These are phyloP conservation scores for Nannochloris sp. DNA, from an alignment of 139 green algal species.

Conservation along the genomic window DNA sequence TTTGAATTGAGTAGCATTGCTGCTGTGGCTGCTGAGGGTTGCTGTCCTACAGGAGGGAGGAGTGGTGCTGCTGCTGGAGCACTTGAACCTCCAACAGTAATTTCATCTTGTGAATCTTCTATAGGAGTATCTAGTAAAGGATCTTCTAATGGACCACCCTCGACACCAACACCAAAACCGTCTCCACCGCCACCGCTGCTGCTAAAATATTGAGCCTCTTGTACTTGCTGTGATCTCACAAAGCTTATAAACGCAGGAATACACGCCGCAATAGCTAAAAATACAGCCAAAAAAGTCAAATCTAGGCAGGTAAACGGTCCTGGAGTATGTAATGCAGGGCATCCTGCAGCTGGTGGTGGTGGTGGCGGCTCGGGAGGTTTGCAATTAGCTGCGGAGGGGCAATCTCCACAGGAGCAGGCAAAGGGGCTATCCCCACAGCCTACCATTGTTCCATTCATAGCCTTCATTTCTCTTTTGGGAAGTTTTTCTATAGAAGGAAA, in stretches of 20 bases:
- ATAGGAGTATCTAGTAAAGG: neutral
- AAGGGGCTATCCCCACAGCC: slow-evolving; percentile 61
- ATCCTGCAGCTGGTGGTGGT: slow-evolving; percentile 25
- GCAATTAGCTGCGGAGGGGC: slow-evolving; percentile 59
- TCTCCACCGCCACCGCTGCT: neutral
- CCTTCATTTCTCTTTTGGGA: slow-evolving; percentile 31
- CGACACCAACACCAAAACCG: neutral
- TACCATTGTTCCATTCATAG: slow-evolving; percentile 34
- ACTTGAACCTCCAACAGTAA: neutral
- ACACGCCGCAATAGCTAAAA: slow-evolving; percentile 26
- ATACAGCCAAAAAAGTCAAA: slow-evolving; percentile 48
- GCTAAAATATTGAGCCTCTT: neutral
- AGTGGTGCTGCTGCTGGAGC: slow-evolving; percentile 1
- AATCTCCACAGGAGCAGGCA: slow-evolving; percentile 85
- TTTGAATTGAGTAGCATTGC: too few relatives aligned
- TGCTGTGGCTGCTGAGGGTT: too few relatives aligned
- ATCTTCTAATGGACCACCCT: neutral
- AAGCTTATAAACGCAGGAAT: slow-evolving; percentile 12
- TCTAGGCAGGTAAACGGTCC: slow-evolving; percentile 42
- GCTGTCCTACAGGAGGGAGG: too few relatives aligned
- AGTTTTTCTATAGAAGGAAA: slow-evolving; percentile 45
- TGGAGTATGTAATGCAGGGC: slow-evolving; percentile 35
- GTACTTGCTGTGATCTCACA: neutral
- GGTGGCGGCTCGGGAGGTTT: slow-evolving; percentile 24
- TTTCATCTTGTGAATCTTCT: neutral